Evolutionary conservation across 2,329 filamentous ascomycete species (phyloP), one percentile per base, ranked within the genome.

Genomic region (Curvularia eragrostidis): DNA sequence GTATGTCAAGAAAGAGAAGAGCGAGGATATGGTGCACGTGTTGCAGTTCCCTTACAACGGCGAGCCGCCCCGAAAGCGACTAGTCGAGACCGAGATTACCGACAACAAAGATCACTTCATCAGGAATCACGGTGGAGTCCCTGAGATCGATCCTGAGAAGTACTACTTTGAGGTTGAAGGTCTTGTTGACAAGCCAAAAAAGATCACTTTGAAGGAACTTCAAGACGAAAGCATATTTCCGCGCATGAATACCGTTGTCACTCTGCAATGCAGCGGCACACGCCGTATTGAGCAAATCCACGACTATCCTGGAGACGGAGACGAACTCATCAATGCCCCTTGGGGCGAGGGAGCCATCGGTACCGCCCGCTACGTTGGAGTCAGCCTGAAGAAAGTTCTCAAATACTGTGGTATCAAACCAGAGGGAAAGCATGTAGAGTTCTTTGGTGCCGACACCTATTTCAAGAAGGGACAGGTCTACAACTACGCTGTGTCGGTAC

Each of bases 371-470:
- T 91, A 85, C 70, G 83, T 82, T 0, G 88, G 89, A 1, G 82
- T 90, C 7, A 85, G 82, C 26, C 78, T 91, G 13, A 90, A 90
- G 69, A 89, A 88, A 64, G 80, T 91, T 1, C 87, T 91, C 73
- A 90, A 91, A 63, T 77, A 85, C 57, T 91, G 89, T 58, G 89
- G 88, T 0, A 75, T 90, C 1, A 70, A 77, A 23, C 75, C 80
- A 0, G 77, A 79, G 1, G 86, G 80, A 0, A 83, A 85, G 56
- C 87, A 91, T 61, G 73, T 91, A 12, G 88, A 91, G 63, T 83
- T 91, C 48, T 87, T 85, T 56, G 89, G 89, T 0, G 88, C 86
- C 1, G 89, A 91, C 56, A 89, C 87, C 0, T 91, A 91, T 67
- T 89, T 91, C 79, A 91, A 91, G 72, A 84, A 87, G 48, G 81